Conservation (phyloP, 129 eudicot genomes). For the Tanacetum coccineum region DNA sequence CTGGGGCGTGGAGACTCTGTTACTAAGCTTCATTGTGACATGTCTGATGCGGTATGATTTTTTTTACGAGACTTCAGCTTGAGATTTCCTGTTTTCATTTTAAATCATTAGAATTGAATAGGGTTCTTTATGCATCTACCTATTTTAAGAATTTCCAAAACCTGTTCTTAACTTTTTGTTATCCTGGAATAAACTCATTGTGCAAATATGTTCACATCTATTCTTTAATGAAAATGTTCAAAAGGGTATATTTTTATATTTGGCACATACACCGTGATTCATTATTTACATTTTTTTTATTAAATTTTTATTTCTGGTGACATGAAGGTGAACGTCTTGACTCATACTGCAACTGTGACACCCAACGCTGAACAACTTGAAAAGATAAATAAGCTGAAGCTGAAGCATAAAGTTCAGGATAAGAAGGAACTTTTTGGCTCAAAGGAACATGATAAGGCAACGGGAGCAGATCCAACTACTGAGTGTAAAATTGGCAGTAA, state of each 20-base stretch:
- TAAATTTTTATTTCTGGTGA: conserved; percentile 5
- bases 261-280: no score
- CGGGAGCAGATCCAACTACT: conserved; percentile 7
- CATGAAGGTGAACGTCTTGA: conserved; percentile 66
- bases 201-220: neutral
- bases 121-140: no score
- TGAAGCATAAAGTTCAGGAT: conserved; percentile 44
- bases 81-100: neutral
- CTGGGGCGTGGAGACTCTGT: conserved; percentile 86
- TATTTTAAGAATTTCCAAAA: no score
- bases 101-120: no score
- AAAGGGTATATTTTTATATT: neutral
- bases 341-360: conserved; percentile 43
- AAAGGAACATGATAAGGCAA: neutral
- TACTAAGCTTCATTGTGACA: conserved; percentile 65
- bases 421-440: conserved; percentile 23
- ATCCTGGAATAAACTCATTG: neutral
- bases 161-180: no score
- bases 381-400: conserved; percentile 28
- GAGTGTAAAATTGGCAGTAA: neutral
- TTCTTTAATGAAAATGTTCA: neutral
- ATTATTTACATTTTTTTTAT: neutral
- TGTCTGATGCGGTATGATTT: conserved; percentile 63
- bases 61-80: neutral
- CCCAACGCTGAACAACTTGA: neutral